Evolutionary conservation across 2,329 filamentous ascomycete genomes (phyloP).

Genomic region (Tolypocladium paradoxum): DNA sequence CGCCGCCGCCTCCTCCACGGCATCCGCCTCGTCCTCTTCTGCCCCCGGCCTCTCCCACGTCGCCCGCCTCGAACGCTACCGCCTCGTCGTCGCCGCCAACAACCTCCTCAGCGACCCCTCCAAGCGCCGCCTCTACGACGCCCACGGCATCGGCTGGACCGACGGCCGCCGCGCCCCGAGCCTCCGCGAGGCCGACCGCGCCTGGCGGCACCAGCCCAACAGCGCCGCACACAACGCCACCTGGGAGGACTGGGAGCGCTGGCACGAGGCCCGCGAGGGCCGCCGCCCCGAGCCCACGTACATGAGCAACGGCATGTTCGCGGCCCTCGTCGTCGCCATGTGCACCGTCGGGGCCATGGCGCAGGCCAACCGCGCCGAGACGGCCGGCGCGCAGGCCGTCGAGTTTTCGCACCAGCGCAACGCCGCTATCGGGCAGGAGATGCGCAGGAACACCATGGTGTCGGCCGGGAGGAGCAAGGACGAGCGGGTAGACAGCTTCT

Average conservation of each 20-base stretch:
- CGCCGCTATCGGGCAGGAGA: conserved; percentile 50
- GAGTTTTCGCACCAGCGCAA: conserved; percentile 58
- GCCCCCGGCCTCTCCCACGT: conserved; percentile 31
- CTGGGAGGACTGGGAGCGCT: conserved; percentile 95
- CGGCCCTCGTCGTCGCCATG: conserved; percentile 54
- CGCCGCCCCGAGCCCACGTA: conserved; percentile 41
- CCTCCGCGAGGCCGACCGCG: conserved; percentile 28
- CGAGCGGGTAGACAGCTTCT: conserved; percentile 64
- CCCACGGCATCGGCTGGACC: conserved; percentile 71
- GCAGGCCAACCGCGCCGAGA: conserved; percentile 60
- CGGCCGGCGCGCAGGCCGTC: conserved; percentile 49
- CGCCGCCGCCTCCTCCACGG: not conserved
- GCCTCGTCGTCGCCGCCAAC: conserved; percentile 78
- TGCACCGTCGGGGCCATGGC: conserved; percentile 59
- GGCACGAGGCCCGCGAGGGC: conserved; percentile 47
- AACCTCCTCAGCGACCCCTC: conserved; percentile 72
- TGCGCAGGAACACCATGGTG: conserved; percentile 41
- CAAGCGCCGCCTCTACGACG: conserved; percentile 74
- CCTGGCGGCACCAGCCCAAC: conserved; percentile 38
- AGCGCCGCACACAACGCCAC: conserved; percentile 65
- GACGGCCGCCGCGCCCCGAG: conserved; percentile 42
- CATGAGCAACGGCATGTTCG: conserved; percentile 72
- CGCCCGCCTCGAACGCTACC: conserved; percentile 76
- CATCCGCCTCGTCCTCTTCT: not conserved
- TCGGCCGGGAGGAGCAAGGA: conserved; percentile 43